phyloP scores from a whole-genome alignment of 306 rosid genomes.

The Gastrolobium bilobum region DNA sequence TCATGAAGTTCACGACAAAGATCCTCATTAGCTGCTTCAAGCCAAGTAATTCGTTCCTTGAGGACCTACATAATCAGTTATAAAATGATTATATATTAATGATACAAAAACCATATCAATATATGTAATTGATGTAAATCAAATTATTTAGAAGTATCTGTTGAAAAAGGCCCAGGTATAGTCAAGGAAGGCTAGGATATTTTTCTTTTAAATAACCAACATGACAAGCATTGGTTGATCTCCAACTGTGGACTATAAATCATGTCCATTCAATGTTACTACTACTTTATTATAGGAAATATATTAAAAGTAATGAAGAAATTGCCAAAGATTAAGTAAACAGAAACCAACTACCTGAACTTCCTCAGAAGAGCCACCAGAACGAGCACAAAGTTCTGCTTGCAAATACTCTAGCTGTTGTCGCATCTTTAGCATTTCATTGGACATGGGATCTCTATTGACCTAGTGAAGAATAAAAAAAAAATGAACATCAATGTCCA shows the following conservation, averaged over 20 bases:
- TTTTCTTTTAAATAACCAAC: slow-evolving; percentile 34
- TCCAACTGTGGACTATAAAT: slow-evolving; percentile 33
- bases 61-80: slow-evolving; percentile 66
- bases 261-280: slow-evolving; percentile 21
- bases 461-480: slow-evolving; percentile 62
- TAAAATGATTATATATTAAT: slow-evolving; percentile 40
- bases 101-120: neutral
- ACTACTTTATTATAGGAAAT: slow-evolving; percentile 27
- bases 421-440: slow-evolving; percentile 95
- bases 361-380: slow-evolving; percentile 90
- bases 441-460: slow-evolving; percentile 95
- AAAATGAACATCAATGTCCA: slow-evolving; percentile 40
- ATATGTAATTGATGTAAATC: slow-evolving; percentile 15
- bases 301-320: slow-evolving; percentile 27
- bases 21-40: slow-evolving; percentile 96
- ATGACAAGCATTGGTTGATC: slow-evolving; percentile 20
- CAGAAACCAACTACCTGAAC: slow-evolving; percentile 69
- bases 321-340: slow-evolving; percentile 17
- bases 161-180: neutral
- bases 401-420: slow-evolving; percentile 91
- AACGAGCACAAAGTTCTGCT: slow-evolving; percentile 96
- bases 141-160: neutral
- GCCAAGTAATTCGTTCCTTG: slow-evolving; percentile 95
- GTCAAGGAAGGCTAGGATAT: slow-evolving; percentile 11
- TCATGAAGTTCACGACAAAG: slow-evolving; percentile 92